Percentiles rank a stretch among this genome's conserved stretches.
Conservation (phyloP, 2,329 filamentous ascomycete genomes). For the Verticillium isaacii region DNA sequence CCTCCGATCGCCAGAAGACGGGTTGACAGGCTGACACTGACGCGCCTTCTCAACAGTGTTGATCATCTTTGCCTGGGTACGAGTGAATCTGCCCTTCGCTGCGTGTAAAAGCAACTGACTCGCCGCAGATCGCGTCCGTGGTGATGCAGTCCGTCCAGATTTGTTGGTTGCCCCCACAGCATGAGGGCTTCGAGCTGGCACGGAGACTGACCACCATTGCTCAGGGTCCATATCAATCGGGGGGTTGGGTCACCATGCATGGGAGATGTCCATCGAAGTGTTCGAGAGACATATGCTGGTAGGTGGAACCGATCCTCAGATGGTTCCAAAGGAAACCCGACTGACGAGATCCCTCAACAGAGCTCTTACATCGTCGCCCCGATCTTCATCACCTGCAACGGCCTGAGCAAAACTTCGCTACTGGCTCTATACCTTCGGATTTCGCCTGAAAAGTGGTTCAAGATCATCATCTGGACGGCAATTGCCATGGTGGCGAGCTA, state of each 20-base stretch:
- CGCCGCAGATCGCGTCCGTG: constrained; percentile 12
- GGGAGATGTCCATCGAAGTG: constrained; percentile 17
- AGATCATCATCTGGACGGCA: constrained; percentile 17
- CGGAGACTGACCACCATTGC: background rate
- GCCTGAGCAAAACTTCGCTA: constrained; percentile 29
- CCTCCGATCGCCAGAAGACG: background rate
- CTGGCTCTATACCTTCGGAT: constrained; percentile 28
- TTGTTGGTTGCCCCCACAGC: constrained; percentile 7
- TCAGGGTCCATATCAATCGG: constrained; percentile 18
- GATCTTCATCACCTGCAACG: constrained; percentile 26
- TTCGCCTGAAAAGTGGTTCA: constrained; percentile 24
- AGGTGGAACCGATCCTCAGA: background rate
- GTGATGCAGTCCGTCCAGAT: constrained; percentile 18
- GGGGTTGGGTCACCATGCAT: constrained; percentile 19
- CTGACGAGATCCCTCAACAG: constrained; percentile 1
- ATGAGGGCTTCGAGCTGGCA: background rate
- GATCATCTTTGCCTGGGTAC: constrained; percentile 20
- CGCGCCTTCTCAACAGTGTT: constrained; percentile 9
- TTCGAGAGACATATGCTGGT: constrained; percentile 17
- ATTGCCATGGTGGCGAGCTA: constrained; percentile 22
- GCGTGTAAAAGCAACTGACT: background rate
- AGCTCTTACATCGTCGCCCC: constrained; percentile 19
- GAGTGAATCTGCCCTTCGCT: constrained; percentile 4
- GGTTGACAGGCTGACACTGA: background rate
- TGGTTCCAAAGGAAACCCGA: too few relatives aligned